Evolutionary conservation across 306 rosid genomes (phyloP).

Genomic region (Sicyos edulis): DNA sequence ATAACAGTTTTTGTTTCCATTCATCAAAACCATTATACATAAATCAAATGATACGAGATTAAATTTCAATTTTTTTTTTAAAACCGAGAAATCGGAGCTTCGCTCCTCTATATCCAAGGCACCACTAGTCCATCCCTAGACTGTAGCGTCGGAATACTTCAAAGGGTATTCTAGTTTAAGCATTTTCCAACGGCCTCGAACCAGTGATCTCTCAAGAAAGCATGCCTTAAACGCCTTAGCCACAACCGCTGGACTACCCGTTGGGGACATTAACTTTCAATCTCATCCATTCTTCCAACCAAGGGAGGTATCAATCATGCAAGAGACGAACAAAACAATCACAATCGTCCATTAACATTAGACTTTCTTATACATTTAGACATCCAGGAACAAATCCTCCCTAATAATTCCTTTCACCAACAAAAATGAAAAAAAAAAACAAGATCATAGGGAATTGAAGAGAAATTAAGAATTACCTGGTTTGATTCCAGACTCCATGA

Average conservation of each 20-base stretch:
- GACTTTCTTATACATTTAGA: background rate
- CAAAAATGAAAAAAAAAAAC: background rate
- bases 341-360: background rate
- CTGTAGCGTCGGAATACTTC: too few relatives aligned
- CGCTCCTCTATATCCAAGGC: too few relatives aligned
- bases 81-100: too few relatives aligned
- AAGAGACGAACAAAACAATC: conserved; percentile 2
- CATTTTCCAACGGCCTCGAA: too few relatives aligned
- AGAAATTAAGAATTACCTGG: conserved; percentile 14
- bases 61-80: too few relatives aligned
- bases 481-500: conserved; percentile 7
- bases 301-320: background rate
- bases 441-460: background rate
- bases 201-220: too few relatives aligned
- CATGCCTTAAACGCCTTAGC: too few relatives aligned
- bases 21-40: background rate
- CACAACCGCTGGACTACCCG: too few relatives aligned
- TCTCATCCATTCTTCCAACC: background rate
- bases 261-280: background rate
- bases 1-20: background rate
- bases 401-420: background rate
- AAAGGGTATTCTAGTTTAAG: too few relatives aligned
- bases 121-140: too few relatives aligned
- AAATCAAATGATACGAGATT: background rate
- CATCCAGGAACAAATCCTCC: background rate